These are phyloP conservation scores for Diaporthe nobilis DNA, from an alignment of 2,329 filamentous ascomycete species.

Conservation along the genomic window DNA sequence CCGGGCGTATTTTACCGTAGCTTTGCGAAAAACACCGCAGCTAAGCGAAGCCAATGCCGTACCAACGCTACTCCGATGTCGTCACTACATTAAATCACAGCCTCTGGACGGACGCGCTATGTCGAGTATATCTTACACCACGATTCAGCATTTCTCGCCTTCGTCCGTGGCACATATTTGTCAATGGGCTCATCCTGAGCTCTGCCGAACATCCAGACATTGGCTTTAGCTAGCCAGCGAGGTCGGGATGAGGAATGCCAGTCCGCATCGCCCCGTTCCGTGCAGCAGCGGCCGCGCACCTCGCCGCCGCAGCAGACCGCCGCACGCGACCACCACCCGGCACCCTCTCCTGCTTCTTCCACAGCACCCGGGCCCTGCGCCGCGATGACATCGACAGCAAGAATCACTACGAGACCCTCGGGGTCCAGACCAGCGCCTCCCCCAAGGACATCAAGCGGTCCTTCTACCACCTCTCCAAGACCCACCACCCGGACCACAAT, in stretches of 20 bases:
- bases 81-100: conserved; percentile 29
- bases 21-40: conserved; percentile 1
- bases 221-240: conserved; percentile 36
- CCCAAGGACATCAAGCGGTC: conserved; percentile 58
- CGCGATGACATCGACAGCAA: conserved; percentile 51
- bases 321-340: conserved; percentile 25
- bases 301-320: conserved; percentile 26
- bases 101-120: background rate
- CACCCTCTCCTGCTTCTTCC: conserved; percentile 45
- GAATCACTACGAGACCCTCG: conserved; percentile 88
- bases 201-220: conserved; percentile 10
- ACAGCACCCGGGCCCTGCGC: conserved; percentile 48
- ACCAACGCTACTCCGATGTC: conserved; percentile 28
- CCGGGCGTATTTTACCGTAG: conserved; percentile 15
- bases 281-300: conserved; percentile 48
- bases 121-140: background rate
- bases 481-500: conserved; percentile 94
- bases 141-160: background rate
- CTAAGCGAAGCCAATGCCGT: background rate
- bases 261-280: conserved; percentile 55
- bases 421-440: conserved; percentile 78
- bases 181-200: conserved; percentile 24
- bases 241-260: conserved; percentile 76
- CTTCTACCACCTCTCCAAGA: conserved; percentile 93
- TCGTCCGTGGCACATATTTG: background rate